phyloP scores from a whole-genome alignment of 805 yeast species.

The Starmerella roubikii region DNA sequence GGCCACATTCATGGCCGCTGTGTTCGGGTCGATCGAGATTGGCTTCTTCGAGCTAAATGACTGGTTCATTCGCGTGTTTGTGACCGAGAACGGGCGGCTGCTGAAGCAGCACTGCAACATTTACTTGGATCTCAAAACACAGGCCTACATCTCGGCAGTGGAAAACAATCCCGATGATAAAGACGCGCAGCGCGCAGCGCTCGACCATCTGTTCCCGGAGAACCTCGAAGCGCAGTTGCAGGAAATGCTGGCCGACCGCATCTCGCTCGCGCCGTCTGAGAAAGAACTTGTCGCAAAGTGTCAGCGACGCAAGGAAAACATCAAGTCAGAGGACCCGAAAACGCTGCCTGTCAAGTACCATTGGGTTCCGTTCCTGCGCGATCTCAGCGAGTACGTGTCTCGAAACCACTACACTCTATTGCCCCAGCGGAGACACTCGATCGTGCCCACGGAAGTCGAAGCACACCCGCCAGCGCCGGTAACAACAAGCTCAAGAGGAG shows the following conservation, averaged over 20 bases:
- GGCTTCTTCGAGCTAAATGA: constrained; percentile 81
- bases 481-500: not conserved
- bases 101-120: constrained; percentile 70
- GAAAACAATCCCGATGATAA: constrained; percentile 35
- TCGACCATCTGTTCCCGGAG: constrained; percentile 63
- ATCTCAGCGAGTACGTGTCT: constrained; percentile 61
- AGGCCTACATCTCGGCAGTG: constrained; percentile 81
- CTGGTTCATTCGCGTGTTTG: constrained; percentile 72
- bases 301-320: constrained; percentile 49
- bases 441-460: not conserved
- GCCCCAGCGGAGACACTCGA: constrained; percentile 9
- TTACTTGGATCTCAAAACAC: constrained; percentile 81
- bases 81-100: constrained; percentile 54
- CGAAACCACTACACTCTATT: constrained; percentile 31
- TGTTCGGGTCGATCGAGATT: constrained; percentile 68
- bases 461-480: not conserved
- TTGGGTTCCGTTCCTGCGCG: constrained; percentile 74
- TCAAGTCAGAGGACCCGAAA: constrained; percentile 34
- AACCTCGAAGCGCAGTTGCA: constrained; percentile 35
- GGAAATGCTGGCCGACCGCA: constrained; percentile 19
- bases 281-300: constrained; percentile 66
- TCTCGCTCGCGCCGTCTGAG: constrained; percentile 56
- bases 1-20: constrained; percentile 77
- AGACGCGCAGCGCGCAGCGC: constrained; percentile 47
- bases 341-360: constrained; percentile 59